phyloP scores from a whole-genome alignment of 176 grass and related monocot species.

The Themeda triandra region DNA sequence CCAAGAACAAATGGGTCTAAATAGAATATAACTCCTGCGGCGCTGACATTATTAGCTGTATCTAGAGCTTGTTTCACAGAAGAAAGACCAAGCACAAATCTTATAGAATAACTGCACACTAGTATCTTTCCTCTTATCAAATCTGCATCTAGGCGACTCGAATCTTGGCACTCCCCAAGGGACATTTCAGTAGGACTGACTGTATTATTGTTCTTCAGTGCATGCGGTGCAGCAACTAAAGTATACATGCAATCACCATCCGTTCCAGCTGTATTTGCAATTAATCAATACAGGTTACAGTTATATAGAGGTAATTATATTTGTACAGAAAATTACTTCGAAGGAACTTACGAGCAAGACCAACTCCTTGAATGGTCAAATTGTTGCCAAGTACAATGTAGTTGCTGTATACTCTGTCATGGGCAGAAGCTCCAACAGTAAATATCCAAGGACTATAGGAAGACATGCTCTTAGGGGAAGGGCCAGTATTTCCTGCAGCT shows the following conservation, averaged over 20 bases:
- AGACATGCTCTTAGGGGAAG: conserved; percentile 84
- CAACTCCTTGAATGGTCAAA: conserved; percentile 82
- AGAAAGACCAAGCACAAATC: conserved; percentile 95
- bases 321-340: conserved; percentile 5
- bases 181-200: conserved; percentile 59
- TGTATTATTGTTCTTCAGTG: conserved; percentile 65
- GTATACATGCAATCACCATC: conserved; percentile 73
- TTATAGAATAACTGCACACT: conserved; percentile 92
- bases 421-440: conserved; percentile 89
- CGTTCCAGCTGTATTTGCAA: conserved; percentile 82
- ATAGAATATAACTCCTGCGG: conserved; percentile 89
- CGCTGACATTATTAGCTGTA: conserved; percentile 82
- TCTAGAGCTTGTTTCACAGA: conserved; percentile 94
- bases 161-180: conserved; percentile 90
- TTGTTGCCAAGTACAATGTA: conserved; percentile 87
- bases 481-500: conserved; percentile 96
- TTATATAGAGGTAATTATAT: background rate
- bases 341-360: conserved; percentile 87
- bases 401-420: conserved; percentile 93
- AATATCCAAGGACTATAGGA: conserved; percentile 99
- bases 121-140: conserved; percentile 83
- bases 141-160: conserved; percentile 60
- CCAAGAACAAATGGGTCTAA: conserved; percentile 97
- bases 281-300: conserved; percentile 19
- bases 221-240: conserved; percentile 81